These are phyloP conservation scores for Tremella yokohamensis DNA, from an alignment of 768 basidiomycete species.

Conservation along the genomic window DNA sequence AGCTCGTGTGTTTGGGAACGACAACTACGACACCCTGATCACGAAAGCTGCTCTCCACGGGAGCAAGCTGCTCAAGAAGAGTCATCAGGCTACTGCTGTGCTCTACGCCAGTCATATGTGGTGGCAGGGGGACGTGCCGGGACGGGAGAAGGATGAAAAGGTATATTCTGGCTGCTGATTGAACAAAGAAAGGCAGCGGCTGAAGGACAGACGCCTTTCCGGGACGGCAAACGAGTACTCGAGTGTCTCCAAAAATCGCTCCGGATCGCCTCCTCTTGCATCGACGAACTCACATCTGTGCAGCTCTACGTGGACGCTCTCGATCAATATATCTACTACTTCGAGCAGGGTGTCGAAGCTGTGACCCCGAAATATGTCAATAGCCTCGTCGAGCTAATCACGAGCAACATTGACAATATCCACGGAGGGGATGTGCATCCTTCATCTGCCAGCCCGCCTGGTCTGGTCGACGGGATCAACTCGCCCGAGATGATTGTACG, in stretches of 20 bases:
- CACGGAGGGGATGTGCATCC: slow-evolving; percentile 76
- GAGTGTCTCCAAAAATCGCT: slow-evolving; percentile 97
- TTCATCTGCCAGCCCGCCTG: slow-evolving; percentile 61
- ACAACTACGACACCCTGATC: slow-evolving; percentile 95
- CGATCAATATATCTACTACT: slow-evolving; percentile 92
- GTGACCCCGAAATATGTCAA: slow-evolving; percentile 97
- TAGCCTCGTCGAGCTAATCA: slow-evolving; percentile 91
- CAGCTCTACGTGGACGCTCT: slow-evolving; percentile 95
- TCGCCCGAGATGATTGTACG: slow-evolving; percentile 81
- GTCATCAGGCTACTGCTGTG: slow-evolving; percentile 93
- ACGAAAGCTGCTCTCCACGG: slow-evolving; percentile 98
- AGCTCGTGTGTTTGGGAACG: slow-evolving; percentile 82
- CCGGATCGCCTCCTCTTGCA: slow-evolving; percentile 91
- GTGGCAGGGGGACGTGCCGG: slow-evolving; percentile 77
- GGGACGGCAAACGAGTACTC: slow-evolving; percentile 93
- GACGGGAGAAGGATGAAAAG: slow-evolving; percentile 56
- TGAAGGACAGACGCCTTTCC: slow-evolving; percentile 49
- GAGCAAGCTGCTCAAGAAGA: slow-evolving; percentile 94
- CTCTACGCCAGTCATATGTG: slow-evolving; percentile 93
- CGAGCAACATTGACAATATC: slow-evolving; percentile 87
- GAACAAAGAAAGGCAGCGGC: neutral
- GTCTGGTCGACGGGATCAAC: slow-evolving; percentile 85
- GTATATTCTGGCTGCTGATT: slow-evolving; percentile 43
- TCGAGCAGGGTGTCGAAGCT: slow-evolving; percentile 86
- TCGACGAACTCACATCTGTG: slow-evolving; percentile 93